phyloP scores from a whole-genome alignment of 2,329 filamentous ascomycete genomes.

The Curvularia sp. region DNA sequence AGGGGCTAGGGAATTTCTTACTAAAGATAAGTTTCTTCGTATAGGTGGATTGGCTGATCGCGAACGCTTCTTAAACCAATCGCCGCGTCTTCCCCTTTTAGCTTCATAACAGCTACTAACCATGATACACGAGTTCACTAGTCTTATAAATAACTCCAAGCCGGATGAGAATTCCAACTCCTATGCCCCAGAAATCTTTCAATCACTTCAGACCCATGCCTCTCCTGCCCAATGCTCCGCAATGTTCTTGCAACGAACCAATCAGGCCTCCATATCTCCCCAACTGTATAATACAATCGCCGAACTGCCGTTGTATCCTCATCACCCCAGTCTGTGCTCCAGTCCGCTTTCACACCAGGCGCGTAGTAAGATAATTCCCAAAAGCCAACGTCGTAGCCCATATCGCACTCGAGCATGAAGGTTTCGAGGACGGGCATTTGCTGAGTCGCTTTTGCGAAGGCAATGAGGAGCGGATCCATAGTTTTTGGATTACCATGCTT shows the following conservation, averaged over 20 bases:
- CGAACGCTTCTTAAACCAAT: too few species aligned
- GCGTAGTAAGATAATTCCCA: constrained; percentile 12
- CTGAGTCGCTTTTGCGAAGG: constrained; percentile 25
- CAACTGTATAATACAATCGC: constrained; percentile 6
- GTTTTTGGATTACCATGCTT: constrained; percentile 15
- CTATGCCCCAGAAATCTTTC: constrained; percentile 6
- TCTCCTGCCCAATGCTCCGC: constrained; percentile 4
- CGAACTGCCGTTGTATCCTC: not conserved
- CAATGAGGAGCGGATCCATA: constrained; percentile 19
- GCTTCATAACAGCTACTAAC: too few species aligned
- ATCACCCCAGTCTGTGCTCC: not conserved
- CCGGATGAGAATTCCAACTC: not conserved
- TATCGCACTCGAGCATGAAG: constrained; percentile 4
- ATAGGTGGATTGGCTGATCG: too few species aligned
- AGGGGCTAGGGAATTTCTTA: too few species aligned
- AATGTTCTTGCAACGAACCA: constrained; percentile 6
- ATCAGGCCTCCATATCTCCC: constrained; percentile 9
- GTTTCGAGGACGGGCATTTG: constrained; percentile 19
- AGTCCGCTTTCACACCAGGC: constrained; percentile 2
- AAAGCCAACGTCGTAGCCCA: constrained; percentile 2
- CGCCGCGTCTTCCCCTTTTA: too few species aligned
- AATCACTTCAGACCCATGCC: constrained; percentile 5
- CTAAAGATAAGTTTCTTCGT: too few species aligned
- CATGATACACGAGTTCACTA: too few species aligned
- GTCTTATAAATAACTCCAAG: constrained; percentile 2